These are phyloP conservation scores for Aspergillus fischeri DNA, from an alignment of 2,329 filamentous ascomycete genomes.

Conservation along the genomic window DNA sequence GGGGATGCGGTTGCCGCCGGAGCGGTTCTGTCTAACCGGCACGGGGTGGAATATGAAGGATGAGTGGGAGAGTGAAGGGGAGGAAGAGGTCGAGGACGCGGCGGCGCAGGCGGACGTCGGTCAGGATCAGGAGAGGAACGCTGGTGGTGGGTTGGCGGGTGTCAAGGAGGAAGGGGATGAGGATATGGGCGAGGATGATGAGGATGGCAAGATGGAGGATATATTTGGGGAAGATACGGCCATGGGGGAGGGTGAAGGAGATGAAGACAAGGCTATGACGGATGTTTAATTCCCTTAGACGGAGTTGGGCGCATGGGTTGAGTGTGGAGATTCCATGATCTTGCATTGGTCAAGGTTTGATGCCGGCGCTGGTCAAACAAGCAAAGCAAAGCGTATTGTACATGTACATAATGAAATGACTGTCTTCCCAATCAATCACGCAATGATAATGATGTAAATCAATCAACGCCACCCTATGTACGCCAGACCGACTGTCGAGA, in stretches of 20 bases:
- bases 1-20: constrained; percentile 57
- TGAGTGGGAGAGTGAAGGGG: constrained; percentile 55
- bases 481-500: not conserved
- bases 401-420: constrained; percentile 11
- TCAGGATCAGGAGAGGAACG: constrained; percentile 15
- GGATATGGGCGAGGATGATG: constrained; percentile 36
- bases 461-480: not conserved
- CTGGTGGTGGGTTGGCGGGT: constrained; percentile 21
- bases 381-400: constrained; percentile 7
- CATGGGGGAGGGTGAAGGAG: constrained; percentile 33
- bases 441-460: not conserved
- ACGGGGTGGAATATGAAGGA: constrained; percentile 54
- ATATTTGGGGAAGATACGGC: constrained; percentile 42
- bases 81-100: constrained; percentile 33
- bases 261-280: constrained; percentile 40
- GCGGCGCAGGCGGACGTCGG: constrained; percentile 30
- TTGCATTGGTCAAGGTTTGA: not conserved
- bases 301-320: not conserved
- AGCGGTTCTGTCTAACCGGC: constrained; percentile 59
- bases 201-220: constrained; percentile 47
- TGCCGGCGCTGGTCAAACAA: not conserved
- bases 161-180: constrained; percentile 32
- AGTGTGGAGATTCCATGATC: constrained; percentile 1
- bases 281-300: constrained; percentile 29
- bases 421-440: not conserved